phyloP scores from a whole-genome alignment of 2,329 filamentous ascomycete species.

The Coniella lustricola region DNA sequence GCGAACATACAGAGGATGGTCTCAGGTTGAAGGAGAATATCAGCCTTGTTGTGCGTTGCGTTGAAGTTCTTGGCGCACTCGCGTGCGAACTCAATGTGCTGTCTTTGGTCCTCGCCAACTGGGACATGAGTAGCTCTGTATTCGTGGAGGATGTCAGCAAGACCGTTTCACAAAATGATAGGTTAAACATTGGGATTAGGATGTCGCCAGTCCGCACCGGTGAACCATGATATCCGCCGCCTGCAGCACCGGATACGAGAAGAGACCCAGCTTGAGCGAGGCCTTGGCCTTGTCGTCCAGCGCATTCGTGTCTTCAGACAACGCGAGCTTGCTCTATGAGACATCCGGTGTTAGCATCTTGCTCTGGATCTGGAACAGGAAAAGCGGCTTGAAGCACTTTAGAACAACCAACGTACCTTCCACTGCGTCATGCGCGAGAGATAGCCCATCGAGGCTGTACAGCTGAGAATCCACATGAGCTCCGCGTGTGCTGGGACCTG shows the following conservation, averaged over 20 bases:
- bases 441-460: slow-evolving; percentile 85
- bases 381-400: too few species aligned
- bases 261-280: slow-evolving; percentile 74
- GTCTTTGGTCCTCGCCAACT: slow-evolving; percentile 89
- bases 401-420: slow-evolving; percentile 60
- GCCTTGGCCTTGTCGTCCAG: slow-evolving; percentile 53
- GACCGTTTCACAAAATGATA: neutral
- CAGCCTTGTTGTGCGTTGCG: slow-evolving; percentile 56
- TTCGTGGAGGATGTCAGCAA: slow-evolving; percentile 9
- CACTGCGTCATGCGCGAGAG: slow-evolving; percentile 99
- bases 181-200: neutral
- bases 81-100: slow-evolving; percentile 89
- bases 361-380: too few species aligned
- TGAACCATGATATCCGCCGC: slow-evolving; percentile 91
- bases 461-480: slow-evolving; percentile 95
- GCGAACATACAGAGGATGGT: slow-evolving; percentile 59
- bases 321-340: slow-evolving; percentile 64
- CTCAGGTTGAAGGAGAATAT: slow-evolving; percentile 58
- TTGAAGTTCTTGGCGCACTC: slow-evolving; percentile 87
- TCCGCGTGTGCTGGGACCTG: slow-evolving; percentile 75
- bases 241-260: slow-evolving; percentile 93
- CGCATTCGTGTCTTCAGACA: slow-evolving; percentile 50
- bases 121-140: slow-evolving; percentile 82
- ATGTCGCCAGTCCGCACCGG: slow-evolving; percentile 37
- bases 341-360: neutral